Percentiles rank a stretch among this genome's conserved stretches.
Conservation (phyloP, 1,284 basidiomycete species). For the Irpex sp. region DNA sequence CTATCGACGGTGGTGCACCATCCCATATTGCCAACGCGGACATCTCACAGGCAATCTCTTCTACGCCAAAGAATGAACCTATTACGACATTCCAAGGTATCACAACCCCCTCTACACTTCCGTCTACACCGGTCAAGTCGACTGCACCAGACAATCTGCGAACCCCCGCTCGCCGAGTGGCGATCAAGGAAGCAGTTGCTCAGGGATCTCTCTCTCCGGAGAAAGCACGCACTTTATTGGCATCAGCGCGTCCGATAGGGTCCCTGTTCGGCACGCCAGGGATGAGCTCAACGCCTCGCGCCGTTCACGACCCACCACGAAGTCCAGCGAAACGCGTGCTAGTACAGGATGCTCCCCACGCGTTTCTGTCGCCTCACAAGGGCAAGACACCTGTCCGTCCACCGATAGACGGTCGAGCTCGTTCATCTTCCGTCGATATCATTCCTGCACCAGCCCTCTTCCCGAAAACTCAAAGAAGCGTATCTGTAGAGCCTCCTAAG, state of each 20-base stretch:
- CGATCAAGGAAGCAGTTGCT: slow-evolving; percentile 45
- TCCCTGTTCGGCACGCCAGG: slow-evolving; percentile 15
- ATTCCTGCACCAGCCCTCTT: neutral
- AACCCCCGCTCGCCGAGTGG: slow-evolving; percentile 61
- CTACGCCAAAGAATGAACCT: neutral
- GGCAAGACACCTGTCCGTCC: slow-evolving; percentile 13
- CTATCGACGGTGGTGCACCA: neutral
- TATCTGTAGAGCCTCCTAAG: slow-evolving; percentile 23
- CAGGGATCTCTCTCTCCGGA: slow-evolving; percentile 47
- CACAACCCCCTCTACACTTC: slow-evolving; percentile 4
- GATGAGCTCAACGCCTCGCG: slow-evolving; percentile 31
- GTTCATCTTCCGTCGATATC: neutral
- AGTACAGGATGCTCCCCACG: slow-evolving; percentile 27
- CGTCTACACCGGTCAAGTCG: slow-evolving; percentile 7
- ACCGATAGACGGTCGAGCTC: slow-evolving; percentile 4
- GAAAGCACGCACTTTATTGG: slow-evolving; percentile 24
- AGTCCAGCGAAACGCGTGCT: slow-evolving; percentile 59
- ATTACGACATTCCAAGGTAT: neutral
- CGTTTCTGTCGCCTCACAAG: slow-evolving; percentile 16
- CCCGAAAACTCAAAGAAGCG: slow-evolving; percentile 26
- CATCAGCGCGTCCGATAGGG: neutral
- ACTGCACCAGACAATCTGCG: slow-evolving; percentile 34
- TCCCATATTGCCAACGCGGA: too few relatives aligned
- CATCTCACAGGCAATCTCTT: neutral
- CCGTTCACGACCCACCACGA: slow-evolving; percentile 35